These are phyloP conservation scores for Psidium friedrichsthalianum DNA, from an alignment of 345 rosid genomes.

Conservation along the genomic window DNA sequence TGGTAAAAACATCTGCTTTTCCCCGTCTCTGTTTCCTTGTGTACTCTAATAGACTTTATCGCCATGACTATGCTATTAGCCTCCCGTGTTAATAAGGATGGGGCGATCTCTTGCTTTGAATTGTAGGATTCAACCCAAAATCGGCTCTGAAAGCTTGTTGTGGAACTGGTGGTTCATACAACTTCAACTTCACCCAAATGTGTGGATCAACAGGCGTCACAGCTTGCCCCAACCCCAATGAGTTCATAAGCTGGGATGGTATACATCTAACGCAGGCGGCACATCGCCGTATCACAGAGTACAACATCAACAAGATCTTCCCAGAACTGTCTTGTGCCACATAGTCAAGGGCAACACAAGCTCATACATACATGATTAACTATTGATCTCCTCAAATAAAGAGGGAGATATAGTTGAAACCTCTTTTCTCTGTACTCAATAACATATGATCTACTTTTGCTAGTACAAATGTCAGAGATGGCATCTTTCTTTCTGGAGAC, in stretches of 20 bases:
- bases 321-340: not conserved
- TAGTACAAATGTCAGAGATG: not conserved
- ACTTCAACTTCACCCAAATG: not conserved
- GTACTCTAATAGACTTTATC: too few relatives aligned
- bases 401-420: not conserved
- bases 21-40: not conserved
- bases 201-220: conserved; percentile 3
- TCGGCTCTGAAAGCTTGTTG: conserved; percentile 6
- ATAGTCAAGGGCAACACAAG: not conserved
- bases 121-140: not conserved
- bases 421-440: not conserved
- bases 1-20: not conserved
- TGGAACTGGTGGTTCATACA: conserved; percentile 8
- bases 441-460: not conserved
- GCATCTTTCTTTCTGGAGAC: not conserved
- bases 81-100: not conserved
- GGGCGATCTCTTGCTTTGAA: not conserved
- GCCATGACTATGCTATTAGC: not conserved
- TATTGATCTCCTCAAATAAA: not conserved
- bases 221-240: not conserved
- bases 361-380: not conserved
- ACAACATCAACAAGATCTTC: not conserved
- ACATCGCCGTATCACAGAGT: not conserved
- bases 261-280: conserved; percentile 6
- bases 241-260: conserved; percentile 13